phyloP scores from a whole-genome alignment of 495 filamentous ascomycete species.

The Clohesyomyces aquaticus region DNA sequence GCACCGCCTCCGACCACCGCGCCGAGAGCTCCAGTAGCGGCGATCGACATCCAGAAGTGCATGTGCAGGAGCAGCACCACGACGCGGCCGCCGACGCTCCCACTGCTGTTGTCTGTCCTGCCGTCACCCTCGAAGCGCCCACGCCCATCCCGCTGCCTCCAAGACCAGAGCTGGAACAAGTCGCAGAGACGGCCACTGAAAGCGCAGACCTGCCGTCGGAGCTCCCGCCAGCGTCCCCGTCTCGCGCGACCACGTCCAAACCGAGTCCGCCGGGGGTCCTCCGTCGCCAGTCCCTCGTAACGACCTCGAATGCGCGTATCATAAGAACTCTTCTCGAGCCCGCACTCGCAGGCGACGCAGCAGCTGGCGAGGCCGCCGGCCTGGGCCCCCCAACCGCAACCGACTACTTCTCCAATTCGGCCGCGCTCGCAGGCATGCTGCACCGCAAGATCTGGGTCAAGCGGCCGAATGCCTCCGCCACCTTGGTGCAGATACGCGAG shows the following conservation, averaged over 20 bases:
- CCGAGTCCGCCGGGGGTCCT: conserved; percentile 24
- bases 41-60: conserved; percentile 6
- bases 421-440: conserved; percentile 55
- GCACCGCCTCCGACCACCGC: neutral
- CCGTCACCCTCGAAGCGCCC: conserved; percentile 36
- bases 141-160: conserved; percentile 30
- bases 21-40: conserved; percentile 28
- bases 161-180: conserved; percentile 1
- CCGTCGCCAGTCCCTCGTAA: conserved; percentile 38
- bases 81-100: conserved; percentile 17
- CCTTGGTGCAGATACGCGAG: conserved; percentile 79
- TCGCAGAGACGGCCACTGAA: neutral
- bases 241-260: conserved; percentile 3
- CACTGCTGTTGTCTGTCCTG: conserved; percentile 5
- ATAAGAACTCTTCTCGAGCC: conserved; percentile 38
- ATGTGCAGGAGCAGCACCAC: conserved; percentile 20
- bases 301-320: conserved; percentile 37
- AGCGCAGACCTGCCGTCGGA: conserved; percentile 5
- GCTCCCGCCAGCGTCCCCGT: neutral
- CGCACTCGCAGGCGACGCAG: neutral
- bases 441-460: conserved; percentile 93
- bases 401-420: conserved; percentile 31
- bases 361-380: conserved; percentile 5
- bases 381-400: conserved; percentile 11
- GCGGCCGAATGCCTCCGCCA: conserved; percentile 80